These are phyloP conservation scores for Russula virescens DNA, from an alignment of 768 basidiomycete genomes.

Conservation along the genomic window DNA sequence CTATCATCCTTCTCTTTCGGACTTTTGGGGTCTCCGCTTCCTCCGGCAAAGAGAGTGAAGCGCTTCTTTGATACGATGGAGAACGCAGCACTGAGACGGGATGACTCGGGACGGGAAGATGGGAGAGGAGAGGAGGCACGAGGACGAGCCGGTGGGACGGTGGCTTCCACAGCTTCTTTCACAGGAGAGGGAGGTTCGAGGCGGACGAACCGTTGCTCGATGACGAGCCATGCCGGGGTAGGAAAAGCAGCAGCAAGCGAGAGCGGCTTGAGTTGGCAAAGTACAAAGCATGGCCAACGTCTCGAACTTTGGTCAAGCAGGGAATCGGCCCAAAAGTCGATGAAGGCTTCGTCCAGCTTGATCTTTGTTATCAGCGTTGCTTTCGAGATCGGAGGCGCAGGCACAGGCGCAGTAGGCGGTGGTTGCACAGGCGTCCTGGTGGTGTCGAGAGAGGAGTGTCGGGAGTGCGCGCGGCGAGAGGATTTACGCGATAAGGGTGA, in stretches of 20 bases:
- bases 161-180: slow-evolving; percentile 6
- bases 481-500: slow-evolving; percentile 30
- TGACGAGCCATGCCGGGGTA: slow-evolving; percentile 57
- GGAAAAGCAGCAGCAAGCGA: slow-evolving; percentile 27
- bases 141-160: slow-evolving; percentile 7
- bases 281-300: slow-evolving; percentile 61
- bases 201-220: slow-evolving; percentile 54
- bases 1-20: slow-evolving; percentile 32
- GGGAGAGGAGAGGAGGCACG: slow-evolving; percentile 31
- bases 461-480: slow-evolving; percentile 26
- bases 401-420: not conserved
- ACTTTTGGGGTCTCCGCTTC: slow-evolving; percentile 28
- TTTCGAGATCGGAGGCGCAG: slow-evolving; percentile 26
- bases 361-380: slow-evolving; percentile 42
- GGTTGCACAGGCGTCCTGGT: slow-evolving; percentile 5
- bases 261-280: slow-evolving; percentile 57
- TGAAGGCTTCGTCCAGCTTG: slow-evolving; percentile 74
- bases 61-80: slow-evolving; percentile 48
- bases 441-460: slow-evolving; percentile 29
- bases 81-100: slow-evolving; percentile 37
- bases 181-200: slow-evolving; percentile 27
- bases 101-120: slow-evolving; percentile 31
- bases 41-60: slow-evolving; percentile 52
- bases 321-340: slow-evolving; percentile 79
- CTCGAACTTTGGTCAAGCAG: slow-evolving; percentile 60